Conservation (phyloP, 2,329 filamentous ascomycete genomes). For the Alternaria consortialis region DNA sequence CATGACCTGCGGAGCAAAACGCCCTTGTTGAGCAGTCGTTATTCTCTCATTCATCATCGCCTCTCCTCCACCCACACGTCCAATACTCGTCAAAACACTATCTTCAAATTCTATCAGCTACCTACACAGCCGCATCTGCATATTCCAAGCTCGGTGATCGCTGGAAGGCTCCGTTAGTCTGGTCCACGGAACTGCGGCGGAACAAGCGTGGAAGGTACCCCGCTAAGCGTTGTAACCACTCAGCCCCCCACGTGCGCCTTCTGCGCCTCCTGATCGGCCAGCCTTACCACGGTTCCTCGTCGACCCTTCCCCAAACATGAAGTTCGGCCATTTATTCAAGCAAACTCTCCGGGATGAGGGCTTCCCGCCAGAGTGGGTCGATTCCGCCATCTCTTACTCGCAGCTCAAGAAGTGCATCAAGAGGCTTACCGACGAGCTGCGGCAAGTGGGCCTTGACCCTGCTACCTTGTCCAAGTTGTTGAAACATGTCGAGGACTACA, state of each 20-base stretch:
- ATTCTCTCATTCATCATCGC: background rate
- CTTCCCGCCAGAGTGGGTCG: slow-evolving; percentile 76
- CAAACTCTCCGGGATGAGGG: slow-evolving; percentile 73
- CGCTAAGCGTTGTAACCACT: slow-evolving; percentile 23
- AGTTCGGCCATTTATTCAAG: slow-evolving; percentile 83
- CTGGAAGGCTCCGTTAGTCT: slow-evolving; percentile 5
- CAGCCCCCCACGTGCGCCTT: slow-evolving; percentile 39
- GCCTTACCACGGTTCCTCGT: slow-evolving; percentile 22
- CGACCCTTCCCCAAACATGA: slow-evolving; percentile 66
- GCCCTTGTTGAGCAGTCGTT: slow-evolving; percentile 9
- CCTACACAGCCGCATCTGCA: background rate
- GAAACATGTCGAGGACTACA: slow-evolving; percentile 53
- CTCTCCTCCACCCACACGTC: background rate
- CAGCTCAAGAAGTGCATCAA: slow-evolving; percentile 91
- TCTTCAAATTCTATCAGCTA: background rate
- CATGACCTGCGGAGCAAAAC: slow-evolving; percentile 16
- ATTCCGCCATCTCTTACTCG: slow-evolving; percentile 81
- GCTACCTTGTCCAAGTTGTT: slow-evolving; percentile 74
- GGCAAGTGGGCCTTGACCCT: slow-evolving; percentile 74
- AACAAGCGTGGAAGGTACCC: slow-evolving; percentile 12
- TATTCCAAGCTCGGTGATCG: slow-evolving; percentile 5
- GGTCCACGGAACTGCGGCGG: slow-evolving; percentile 19
- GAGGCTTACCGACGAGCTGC: slow-evolving; percentile 76
- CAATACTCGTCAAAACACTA: background rate
- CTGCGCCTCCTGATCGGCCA: slow-evolving; percentile 33